Evolutionary conservation across 169 alveolate genomes (phyloP).

Genomic region (Perkinsus olseni): DNA sequence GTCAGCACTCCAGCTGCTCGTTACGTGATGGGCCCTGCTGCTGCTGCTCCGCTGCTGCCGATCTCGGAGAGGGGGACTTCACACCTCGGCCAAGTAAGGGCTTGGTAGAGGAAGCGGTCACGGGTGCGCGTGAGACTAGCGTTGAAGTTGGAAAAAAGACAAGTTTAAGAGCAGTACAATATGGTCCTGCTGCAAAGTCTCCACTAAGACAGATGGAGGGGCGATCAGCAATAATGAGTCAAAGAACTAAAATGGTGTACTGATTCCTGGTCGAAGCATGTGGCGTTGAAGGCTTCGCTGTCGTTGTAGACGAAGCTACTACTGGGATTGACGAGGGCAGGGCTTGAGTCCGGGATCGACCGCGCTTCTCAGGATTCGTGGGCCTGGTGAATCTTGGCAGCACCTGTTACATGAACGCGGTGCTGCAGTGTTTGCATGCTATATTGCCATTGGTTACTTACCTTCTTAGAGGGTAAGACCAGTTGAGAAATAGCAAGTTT

Average conservation of each 20-base stretch:
- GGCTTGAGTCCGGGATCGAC: not conserved
- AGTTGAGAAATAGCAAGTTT: not conserved
- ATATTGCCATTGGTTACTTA: not conserved
- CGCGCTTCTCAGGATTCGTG: slow-evolving; percentile 69
- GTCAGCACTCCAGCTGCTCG: not conserved
- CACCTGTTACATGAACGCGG: slow-evolving; percentile 95
- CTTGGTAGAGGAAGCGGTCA: not conserved
- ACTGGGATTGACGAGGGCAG: not conserved
- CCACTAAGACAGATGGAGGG: not conserved
- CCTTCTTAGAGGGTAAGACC: not conserved
- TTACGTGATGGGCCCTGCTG: not conserved
- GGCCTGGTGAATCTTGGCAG: slow-evolving; percentile 91
- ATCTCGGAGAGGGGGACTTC: not conserved
- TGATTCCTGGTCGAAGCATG: too few relatives aligned
- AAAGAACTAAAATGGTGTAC: too few relatives aligned
- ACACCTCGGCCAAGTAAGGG: not conserved
- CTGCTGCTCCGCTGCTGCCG: not conserved
- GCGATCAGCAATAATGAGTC: too few relatives aligned
- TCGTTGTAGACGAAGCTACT: not conserved
- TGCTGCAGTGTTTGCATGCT: slow-evolving; percentile 52
- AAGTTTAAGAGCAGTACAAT: too few relatives aligned
- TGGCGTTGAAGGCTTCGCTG: too few relatives aligned
- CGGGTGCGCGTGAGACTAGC: not conserved
- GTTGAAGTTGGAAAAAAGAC: too few relatives aligned
- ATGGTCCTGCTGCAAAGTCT: not conserved